A percentile compares a stretch with the other conserved stretches of the same genome.
These are phyloP conservation scores for Rhododendron mucronatum DNA, from an alignment of 148 eudicot species.

Conservation along the genomic window DNA sequence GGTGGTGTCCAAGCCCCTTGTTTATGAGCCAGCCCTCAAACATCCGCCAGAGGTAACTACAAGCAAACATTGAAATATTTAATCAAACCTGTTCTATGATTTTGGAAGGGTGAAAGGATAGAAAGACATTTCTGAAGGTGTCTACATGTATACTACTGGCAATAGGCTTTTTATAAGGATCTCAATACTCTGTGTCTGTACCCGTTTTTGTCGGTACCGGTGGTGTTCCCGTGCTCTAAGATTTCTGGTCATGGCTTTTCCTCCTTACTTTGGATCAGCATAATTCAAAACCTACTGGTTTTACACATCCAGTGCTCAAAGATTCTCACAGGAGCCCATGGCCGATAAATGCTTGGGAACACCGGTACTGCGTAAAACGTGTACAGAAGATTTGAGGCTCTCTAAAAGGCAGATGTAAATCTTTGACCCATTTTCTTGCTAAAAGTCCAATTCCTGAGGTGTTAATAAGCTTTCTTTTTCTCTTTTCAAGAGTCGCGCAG, in stretches of 20 bases:
- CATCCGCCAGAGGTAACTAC: slow-evolving; percentile 25
- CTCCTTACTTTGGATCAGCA: not conserved
- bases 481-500: not conserved
- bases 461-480: not conserved
- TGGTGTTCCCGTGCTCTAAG: not conserved
- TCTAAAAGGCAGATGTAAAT: not conserved
- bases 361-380: not conserved
- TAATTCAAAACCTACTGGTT: not conserved
- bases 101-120: not conserved
- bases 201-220: not conserved
- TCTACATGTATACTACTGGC: not conserved
- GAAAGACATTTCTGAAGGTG: not conserved
- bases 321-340: not conserved
- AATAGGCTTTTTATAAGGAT: not conserved
- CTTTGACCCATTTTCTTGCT: not conserved
- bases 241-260: not conserved
- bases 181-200: not conserved
- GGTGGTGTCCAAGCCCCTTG: slow-evolving; percentile 19
- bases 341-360: not conserved
- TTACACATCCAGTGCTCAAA: not conserved
- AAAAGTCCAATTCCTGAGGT: not conserved
- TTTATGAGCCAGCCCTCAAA: slow-evolving; percentile 22
- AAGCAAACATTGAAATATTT: not conserved
- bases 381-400: not conserved
- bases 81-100: not conserved